Evolutionary conservation across 768 basidiomycete genomes (phyloP).

Genomic region (Rhizopogon sp.): DNA sequence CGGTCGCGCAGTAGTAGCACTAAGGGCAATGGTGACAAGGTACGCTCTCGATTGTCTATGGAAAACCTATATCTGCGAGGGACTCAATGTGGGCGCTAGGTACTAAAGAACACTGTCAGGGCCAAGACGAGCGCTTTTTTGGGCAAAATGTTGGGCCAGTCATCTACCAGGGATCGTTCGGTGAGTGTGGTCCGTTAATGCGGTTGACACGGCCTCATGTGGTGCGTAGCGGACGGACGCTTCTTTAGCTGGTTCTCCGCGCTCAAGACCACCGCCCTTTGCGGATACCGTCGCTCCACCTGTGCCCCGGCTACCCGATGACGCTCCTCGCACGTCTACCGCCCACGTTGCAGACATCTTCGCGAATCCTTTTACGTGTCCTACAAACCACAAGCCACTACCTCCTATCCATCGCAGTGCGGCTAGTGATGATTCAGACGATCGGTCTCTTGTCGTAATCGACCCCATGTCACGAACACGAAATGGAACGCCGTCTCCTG

Average conservation of each 20-base stretch:
- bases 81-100: conserved; percentile 26
- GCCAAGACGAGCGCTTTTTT: conserved; percentile 78
- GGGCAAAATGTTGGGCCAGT: conserved; percentile 73
- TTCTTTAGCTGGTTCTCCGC: conserved; percentile 24
- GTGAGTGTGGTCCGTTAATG: conserved; percentile 33
- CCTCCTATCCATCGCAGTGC: conserved; percentile 47
- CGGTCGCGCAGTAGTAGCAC: conserved; percentile 33
- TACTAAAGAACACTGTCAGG: conserved; percentile 59
- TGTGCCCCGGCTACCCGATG: conserved; percentile 46
- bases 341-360: conserved; percentile 52
- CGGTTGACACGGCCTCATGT: not conserved
- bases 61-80: not conserved
- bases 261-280: conserved; percentile 21
- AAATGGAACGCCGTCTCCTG: conserved; percentile 26
- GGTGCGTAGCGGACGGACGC: conserved; percentile 51
- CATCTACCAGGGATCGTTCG: conserved; percentile 61
- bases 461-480: conserved; percentile 40
- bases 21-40: conserved; percentile 47
- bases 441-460: conserved; percentile 54
- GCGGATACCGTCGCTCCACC: conserved; percentile 34
- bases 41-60: conserved; percentile 21
- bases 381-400: conserved; percentile 53
- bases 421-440: conserved; percentile 41
- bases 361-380: conserved; percentile 25
- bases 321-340: conserved; percentile 30